Base-by-base conservation (phyloP, 768 basidiomycete species). In the Trametes coccinea region DNA sequence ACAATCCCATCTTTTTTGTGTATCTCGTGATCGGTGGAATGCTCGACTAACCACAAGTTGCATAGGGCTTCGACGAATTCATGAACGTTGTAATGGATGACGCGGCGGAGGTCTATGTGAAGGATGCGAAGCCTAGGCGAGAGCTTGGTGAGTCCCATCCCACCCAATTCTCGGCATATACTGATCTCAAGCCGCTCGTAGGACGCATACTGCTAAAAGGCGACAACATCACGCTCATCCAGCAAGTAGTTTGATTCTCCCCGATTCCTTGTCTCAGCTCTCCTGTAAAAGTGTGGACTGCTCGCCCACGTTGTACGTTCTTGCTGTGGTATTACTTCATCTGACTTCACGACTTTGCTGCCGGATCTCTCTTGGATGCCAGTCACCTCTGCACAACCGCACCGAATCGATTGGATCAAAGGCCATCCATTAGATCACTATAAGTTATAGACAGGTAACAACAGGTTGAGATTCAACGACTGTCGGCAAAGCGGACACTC, bases 51-150 rank as follows among this genome's bases (percentile, higher is more conserved):
- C 45, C 16, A 41, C 46, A 40, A 44, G 45, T 55, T 59, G 56
- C 62, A n/a, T 71, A 98, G 96, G 95, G 96, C 43, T 99, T 99
- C 69, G 96, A 99, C 72, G 96, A 99, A 75, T 99, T 98, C 77
- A 99, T 99, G 96, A 99, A 99, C 72, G 77, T 99, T 33, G 92
- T 98, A 39, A 77, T 99, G 27, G 96, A 99, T 67, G 92, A 97
- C 51, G 93, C 95, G 46, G 84, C 85, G 53, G 96, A 99, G 74
- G 88, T 97, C 10, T 96, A 86, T 70, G 86, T 95, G 51, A 93
- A 94, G 73, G 93, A 93, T 62, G 87, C 85, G 56, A 92, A 95
- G 76, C 90, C 93, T 47, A 81, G 90, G 69, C 79, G 86, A 75
- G 87, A 93, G 63, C 80, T 98, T 43, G 95, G 95, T 94, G 65